Percentiles rank a stretch among this genome's conserved stretches.
phyloP scores from a whole-genome alignment of 352 stramenopile genomes.

The Globisporangium megalacanthum region DNA sequence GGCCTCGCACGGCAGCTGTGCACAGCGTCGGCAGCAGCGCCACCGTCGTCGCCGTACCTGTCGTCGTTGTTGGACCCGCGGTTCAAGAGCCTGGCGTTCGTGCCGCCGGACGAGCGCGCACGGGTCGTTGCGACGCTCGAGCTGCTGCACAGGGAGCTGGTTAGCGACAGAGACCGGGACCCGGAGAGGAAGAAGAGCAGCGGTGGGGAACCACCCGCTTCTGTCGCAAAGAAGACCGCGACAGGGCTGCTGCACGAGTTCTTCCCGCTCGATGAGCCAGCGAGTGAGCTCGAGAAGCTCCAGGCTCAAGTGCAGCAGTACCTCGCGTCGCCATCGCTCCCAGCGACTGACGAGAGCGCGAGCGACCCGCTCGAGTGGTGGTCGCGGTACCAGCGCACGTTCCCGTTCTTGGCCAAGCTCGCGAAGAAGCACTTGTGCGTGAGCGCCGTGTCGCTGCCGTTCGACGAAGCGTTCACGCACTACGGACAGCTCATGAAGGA shows the following conservation, averaged over 20 bases:
- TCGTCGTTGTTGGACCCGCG: constrained; percentile 64
- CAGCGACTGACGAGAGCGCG: constrained; percentile 59
- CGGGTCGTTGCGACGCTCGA: no score
- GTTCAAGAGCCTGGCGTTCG: constrained; percentile 48
- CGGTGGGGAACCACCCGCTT: no score
- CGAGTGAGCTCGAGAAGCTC: constrained; percentile 52
- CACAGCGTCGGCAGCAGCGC: constrained; percentile 26
- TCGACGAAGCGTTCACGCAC: constrained; percentile 76
- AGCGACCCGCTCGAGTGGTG: constrained; percentile 83
- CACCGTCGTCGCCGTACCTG: constrained; percentile 43
- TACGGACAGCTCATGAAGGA: constrained; percentile 72
- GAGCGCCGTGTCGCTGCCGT: constrained; percentile 65
- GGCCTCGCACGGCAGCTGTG: constrained; percentile 52
- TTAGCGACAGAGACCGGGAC: constrained; percentile 13
- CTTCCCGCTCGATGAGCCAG: constrained; percentile 49
- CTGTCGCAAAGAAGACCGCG: constrained; percentile 18
- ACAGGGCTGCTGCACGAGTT: constrained; percentile 49
- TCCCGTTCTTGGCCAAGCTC: constrained; percentile 60
- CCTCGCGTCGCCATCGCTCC: constrained; percentile 57
- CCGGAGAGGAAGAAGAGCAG: no score
- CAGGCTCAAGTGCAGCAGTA: constrained; percentile 44
- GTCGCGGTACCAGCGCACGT: constrained; percentile 66
- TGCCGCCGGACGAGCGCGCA: no score
- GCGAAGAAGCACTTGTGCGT: constrained; percentile 77
- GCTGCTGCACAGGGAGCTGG: constrained; percentile 36